A percentile compares a stretch with the other conserved stretches of the same genome.
phyloP scores from a whole-genome alignment of 2,329 filamentous ascomycete genomes.

The Pyrenochaeta sp. region DNA sequence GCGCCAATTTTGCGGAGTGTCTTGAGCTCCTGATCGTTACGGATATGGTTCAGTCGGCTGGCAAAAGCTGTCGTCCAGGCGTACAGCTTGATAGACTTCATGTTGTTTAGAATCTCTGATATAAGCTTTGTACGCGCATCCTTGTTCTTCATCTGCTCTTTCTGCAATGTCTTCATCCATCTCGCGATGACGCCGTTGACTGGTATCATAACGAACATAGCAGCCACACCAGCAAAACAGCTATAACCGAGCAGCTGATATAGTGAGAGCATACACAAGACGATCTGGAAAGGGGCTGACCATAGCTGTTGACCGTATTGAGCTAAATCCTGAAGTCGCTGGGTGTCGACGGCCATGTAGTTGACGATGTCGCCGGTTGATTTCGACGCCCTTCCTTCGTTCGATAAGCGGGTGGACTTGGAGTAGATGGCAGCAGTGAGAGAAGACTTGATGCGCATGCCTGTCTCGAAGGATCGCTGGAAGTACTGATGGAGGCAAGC shows the following conservation, averaged over 20 bases:
- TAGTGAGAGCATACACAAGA: constrained; percentile 92
- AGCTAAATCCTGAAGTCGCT: constrained; percentile 91
- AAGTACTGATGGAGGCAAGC: constrained; percentile 97
- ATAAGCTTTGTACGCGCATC: constrained; percentile 91
- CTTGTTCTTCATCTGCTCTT: constrained; percentile 99
- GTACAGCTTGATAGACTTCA: constrained; percentile 98
- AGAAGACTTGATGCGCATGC: constrained; percentile 95
- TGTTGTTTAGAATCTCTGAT: constrained; percentile 98
- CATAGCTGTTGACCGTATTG: constrained; percentile 96
- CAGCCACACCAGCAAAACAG: constrained; percentile 93
- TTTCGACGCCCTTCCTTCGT: constrained; percentile 87
- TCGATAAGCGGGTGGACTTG: constrained; percentile 89
- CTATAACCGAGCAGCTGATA: constrained; percentile 95
- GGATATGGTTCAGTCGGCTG: constrained; percentile 94
- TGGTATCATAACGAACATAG: constrained; percentile 98
- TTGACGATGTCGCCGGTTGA: constrained; percentile 98
- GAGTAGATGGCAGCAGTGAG: constrained; percentile 90
- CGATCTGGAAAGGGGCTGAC: constrained; percentile 97
- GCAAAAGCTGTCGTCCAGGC: constrained; percentile 98
- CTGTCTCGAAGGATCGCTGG: constrained; percentile 90
- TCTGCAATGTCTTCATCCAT: constrained; percentile 93
- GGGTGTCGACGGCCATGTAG: constrained; percentile 98
- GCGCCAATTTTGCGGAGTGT: constrained; percentile 96
- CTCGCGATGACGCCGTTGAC: constrained; percentile 91
- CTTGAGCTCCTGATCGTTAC: constrained; percentile 94